These are phyloP conservation scores for Excoecaria cochinchinensis DNA, from an alignment of 345 rosid genomes.

Conservation along the genomic window DNA sequence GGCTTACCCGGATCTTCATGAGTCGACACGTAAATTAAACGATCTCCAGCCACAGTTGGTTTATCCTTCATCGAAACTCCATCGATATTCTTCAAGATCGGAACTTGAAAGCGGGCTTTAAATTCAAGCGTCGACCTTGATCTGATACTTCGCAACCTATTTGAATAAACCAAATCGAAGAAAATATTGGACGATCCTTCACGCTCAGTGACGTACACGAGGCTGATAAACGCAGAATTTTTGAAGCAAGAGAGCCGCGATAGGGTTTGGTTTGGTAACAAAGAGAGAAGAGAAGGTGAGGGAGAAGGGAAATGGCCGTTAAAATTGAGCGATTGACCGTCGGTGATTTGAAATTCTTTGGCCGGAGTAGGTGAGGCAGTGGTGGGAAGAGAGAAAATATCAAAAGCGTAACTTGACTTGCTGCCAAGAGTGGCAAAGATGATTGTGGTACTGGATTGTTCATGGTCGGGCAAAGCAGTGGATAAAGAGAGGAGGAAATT, in stretches of 20 bases:
- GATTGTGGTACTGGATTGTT: constrained; percentile 36
- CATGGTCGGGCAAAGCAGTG: constrained; percentile 22
- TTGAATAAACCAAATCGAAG: constrained; percentile 50
- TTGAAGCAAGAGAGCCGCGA: neutral
- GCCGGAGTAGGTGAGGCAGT: constrained; percentile 26
- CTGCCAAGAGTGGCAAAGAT: constrained; percentile 72
- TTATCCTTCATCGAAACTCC: constrained; percentile 70
- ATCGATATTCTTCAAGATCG: constrained; percentile 38
- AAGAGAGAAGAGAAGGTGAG: constrained; percentile 43
- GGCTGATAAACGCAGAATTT: constrained; percentile 37
- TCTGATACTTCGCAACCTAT: constrained; percentile 7
- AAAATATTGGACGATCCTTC: constrained; percentile 57
- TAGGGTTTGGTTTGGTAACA: constrained; percentile 28
- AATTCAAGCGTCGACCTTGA: constrained; percentile 46
- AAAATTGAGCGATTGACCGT: constrained; percentile 69
- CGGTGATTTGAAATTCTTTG: constrained; percentile 60
- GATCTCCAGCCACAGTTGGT: constrained; percentile 55
- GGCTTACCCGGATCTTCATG: constrained; percentile 68
- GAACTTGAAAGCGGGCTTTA: constrained; percentile 46
- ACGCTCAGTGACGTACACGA: constrained; percentile 76
- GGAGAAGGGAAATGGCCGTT: constrained; percentile 79
- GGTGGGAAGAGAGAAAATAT: constrained; percentile 59
- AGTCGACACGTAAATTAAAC: constrained; percentile 70
- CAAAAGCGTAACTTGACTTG: constrained; percentile 61
- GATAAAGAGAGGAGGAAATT: neutral